These are phyloP conservation scores for Eudorina sp. DNA, from an alignment of 139 green algal species.

Conservation along the genomic window DNA sequence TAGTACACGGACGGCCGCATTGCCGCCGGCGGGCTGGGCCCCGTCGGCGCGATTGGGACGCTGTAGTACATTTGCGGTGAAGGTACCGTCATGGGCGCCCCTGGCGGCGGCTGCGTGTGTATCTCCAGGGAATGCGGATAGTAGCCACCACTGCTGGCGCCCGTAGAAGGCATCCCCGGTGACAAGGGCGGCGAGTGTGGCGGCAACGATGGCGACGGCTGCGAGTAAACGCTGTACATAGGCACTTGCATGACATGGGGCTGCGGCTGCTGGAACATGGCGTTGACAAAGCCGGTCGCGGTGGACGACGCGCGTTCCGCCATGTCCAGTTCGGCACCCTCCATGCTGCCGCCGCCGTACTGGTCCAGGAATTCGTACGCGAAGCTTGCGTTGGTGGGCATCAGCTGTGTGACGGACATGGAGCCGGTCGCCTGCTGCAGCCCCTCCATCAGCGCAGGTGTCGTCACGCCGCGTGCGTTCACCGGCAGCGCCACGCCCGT, in stretches of 20 bases:
- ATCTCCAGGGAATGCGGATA: not conserved
- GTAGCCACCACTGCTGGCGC: not conserved
- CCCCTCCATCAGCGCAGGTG: conserved; percentile 23
- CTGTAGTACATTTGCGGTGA: conserved; percentile 16
- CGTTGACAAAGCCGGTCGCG: conserved; percentile 35
- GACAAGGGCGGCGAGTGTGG: conserved; percentile 1
- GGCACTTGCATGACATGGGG: not conserved
- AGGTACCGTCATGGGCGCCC: not conserved
- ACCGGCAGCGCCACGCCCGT: conserved; percentile 40
- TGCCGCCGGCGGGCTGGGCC: not conserved
- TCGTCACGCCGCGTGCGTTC: not conserved
- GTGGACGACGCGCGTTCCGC: not conserved
- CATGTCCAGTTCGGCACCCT: conserved; percentile 19
- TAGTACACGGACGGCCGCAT: not conserved
- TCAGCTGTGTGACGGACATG: not conserved
- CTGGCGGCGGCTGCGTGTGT: not conserved
- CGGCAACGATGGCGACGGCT: not conserved
- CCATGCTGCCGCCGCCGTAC: not conserved
- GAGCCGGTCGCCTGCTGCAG: not conserved
- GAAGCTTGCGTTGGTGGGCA: conserved; percentile 6
- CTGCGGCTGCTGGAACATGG: conserved; percentile 29
- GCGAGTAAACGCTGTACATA: not conserved
- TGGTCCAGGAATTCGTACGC: conserved; percentile 38
- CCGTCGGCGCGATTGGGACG: not conserved
- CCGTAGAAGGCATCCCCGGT: not conserved